phyloP scores from a whole-genome alignment of 257 asterid species.

The Verbascum thapsus region DNA sequence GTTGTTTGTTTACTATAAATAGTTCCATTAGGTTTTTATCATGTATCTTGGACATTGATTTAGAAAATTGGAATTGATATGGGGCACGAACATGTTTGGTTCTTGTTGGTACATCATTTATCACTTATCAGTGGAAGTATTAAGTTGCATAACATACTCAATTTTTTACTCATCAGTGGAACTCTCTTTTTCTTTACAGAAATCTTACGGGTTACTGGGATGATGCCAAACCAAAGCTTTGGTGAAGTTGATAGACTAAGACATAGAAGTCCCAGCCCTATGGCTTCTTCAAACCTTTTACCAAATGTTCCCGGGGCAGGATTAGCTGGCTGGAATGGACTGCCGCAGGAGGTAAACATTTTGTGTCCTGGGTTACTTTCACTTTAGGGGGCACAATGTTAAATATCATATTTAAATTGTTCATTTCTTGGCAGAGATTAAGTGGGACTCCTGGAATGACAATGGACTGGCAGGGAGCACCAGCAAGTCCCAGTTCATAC shows the following conservation, averaged over 20 bases:
- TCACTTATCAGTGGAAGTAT: neutral
- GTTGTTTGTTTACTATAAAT: no score
- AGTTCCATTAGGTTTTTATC: no score
- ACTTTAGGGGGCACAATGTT: no score
- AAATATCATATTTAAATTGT: slow-evolving; percentile 3
- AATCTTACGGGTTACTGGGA: slow-evolving; percentile 75
- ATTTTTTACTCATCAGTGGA: neutral
- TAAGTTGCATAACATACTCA: no score
- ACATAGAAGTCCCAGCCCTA: slow-evolving; percentile 96
- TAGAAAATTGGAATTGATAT: no score
- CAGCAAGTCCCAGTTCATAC: slow-evolving; percentile 95
- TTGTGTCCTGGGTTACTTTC: neutral
- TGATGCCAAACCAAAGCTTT: slow-evolving; percentile 79
- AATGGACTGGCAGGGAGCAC: slow-evolving; percentile 99
- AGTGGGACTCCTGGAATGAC: slow-evolving; percentile 90
- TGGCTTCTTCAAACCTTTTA: slow-evolving; percentile 82
- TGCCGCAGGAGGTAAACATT: slow-evolving; percentile 69
- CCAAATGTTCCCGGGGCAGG: slow-evolving; percentile 69
- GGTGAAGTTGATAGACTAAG: slow-evolving; percentile 82
- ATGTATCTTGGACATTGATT: no score
- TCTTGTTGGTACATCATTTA: neutral
- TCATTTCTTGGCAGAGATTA: slow-evolving; percentile 58
- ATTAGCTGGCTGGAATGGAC: slow-evolving; percentile 78
- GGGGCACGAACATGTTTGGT: no score
- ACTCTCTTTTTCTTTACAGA: slow-evolving; percentile 37